Evolutionary conservation across 2,329 filamentous ascomycete species (phyloP).

Genomic region (Fusarium haematococcum): DNA sequence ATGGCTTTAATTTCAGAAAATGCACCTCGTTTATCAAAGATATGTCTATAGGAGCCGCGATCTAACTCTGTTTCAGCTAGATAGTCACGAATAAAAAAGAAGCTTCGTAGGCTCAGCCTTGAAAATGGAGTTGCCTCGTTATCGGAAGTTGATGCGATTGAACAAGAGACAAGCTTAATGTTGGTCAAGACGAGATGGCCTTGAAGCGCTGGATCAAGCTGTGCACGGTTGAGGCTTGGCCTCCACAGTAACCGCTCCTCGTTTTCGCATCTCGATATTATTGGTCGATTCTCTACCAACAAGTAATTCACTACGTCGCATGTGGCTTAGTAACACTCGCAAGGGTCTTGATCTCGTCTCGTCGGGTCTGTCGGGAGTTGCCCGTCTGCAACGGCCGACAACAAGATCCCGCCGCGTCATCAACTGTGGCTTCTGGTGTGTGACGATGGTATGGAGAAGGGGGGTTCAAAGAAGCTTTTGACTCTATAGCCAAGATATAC

Average conservation of each 20-base stretch:
- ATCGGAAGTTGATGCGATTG: conserved; percentile 2
- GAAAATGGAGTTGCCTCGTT: conserved; percentile 11
- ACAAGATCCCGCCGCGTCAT: conserved; percentile 1
- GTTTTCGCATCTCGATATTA: conserved; percentile 5
- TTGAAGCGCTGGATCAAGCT: background rate
- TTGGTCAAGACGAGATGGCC: background rate
- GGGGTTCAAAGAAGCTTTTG: background rate
- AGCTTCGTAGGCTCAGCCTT: background rate
- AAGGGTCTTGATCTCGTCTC: background rate
- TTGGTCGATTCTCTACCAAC: background rate
- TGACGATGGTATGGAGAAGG: background rate
- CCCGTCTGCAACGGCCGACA: background rate
- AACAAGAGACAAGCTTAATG: background rate
- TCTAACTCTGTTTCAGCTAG: background rate
- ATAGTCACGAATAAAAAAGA: background rate
- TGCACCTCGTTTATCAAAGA: background rate
- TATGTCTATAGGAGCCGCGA: background rate
- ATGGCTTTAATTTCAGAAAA: background rate
- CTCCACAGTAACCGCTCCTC: background rate
- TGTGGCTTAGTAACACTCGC: background rate
- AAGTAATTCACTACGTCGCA: background rate
- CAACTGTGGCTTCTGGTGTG: background rate
- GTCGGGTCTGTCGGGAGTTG: background rate
- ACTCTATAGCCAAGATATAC: background rate
- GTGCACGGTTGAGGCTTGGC: background rate